phyloP scores from a whole-genome alignment of 2,329 filamentous ascomycete genomes.

The Colletotrichum brevisporum region DNA sequence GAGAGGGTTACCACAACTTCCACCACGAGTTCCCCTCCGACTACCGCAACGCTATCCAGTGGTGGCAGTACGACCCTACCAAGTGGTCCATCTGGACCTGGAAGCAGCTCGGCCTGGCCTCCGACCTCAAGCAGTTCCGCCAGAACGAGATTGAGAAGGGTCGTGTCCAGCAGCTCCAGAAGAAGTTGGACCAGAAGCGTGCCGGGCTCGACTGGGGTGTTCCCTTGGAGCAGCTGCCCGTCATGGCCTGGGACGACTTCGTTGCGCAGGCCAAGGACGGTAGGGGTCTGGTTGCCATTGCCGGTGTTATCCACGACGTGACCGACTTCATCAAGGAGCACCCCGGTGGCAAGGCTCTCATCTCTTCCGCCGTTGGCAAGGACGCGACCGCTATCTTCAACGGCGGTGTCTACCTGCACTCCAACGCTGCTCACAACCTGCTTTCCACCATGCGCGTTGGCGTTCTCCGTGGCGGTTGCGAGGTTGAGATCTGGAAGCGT shows the following conservation, averaged over 20 bases:
- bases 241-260: slow-evolving; percentile 90
- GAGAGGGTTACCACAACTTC: slow-evolving; percentile 95
- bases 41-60: slow-evolving; percentile 92
- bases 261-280: slow-evolving; percentile 83
- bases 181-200: slow-evolving; percentile 93
- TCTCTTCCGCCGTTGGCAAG: slow-evolving; percentile 85
- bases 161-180: slow-evolving; percentile 88
- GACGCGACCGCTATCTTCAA: slow-evolving; percentile 94
- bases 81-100: slow-evolving; percentile 90
- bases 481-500: slow-evolving; percentile 95
- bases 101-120: slow-evolving; percentile 88
- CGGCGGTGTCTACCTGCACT: slow-evolving; percentile 90
- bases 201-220: slow-evolving; percentile 87
- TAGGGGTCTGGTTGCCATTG: slow-evolving; percentile 81
- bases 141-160: slow-evolving; percentile 94
- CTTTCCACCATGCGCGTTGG: slow-evolving; percentile 90
- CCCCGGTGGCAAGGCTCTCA: slow-evolving; percentile 91
- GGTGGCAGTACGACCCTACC: slow-evolving; percentile 93
- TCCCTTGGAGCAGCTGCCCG: slow-evolving; percentile 86
- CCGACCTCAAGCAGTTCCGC: slow-evolving; percentile 91
- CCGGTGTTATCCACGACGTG: slow-evolving; percentile 89
- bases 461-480: slow-evolving; percentile 87
- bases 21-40: slow-evolving; percentile 95
- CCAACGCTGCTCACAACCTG: slow-evolving; percentile 90
- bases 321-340: slow-evolving; percentile 89